phyloP scores from a whole-genome alignment of 495 filamentous ascomycete species.

The Beverwykella pulmonaria region DNA sequence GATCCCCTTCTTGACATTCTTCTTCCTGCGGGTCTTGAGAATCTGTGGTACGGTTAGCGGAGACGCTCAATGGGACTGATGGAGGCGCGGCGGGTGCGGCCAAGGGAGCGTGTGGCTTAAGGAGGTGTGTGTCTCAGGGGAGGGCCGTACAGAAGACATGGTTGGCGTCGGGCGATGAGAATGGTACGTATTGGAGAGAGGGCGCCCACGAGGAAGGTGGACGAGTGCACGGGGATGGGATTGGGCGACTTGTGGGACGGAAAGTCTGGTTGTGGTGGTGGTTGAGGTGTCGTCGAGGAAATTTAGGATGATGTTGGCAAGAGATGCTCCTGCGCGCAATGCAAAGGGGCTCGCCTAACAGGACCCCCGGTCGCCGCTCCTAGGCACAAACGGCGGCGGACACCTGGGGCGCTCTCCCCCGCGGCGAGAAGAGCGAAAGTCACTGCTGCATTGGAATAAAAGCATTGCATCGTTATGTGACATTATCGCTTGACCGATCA shows the following conservation, averaged over 20 bases:
- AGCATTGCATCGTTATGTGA: no score
- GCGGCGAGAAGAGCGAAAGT: background rate
- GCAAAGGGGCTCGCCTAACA: slow-evolving; percentile 41
- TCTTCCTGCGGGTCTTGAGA: slow-evolving; percentile 96
- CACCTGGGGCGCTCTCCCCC: slow-evolving; percentile 22
- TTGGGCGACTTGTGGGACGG: slow-evolving; percentile 1
- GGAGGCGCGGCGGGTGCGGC: slow-evolving; percentile 12
- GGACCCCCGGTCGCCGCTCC: slow-evolving; percentile 13
- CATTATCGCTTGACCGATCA: no score
- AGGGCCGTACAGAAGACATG: slow-evolving; percentile 35
- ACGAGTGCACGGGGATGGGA: slow-evolving; percentile 15
- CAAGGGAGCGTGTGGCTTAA: slow-evolving; percentile 16
- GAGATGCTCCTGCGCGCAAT: slow-evolving; percentile 27
- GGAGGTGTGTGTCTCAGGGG: slow-evolving; percentile 21
- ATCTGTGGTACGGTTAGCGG: slow-evolving; percentile 35
- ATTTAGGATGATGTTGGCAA: slow-evolving; percentile 38
- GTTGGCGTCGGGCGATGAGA: slow-evolving; percentile 10
- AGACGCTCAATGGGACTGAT: slow-evolving; percentile 34
- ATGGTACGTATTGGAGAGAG: slow-evolving; percentile 7
- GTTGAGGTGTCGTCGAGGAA: slow-evolving; percentile 37
- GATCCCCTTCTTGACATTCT: slow-evolving; percentile 99
- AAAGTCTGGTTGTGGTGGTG: slow-evolving; percentile 26
- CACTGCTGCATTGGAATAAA: background rate
- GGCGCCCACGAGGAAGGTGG: slow-evolving; percentile 9
- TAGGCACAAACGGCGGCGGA: background rate